Conservation (phyloP, 441 rosid species). For the Populus hybrid region DNA sequence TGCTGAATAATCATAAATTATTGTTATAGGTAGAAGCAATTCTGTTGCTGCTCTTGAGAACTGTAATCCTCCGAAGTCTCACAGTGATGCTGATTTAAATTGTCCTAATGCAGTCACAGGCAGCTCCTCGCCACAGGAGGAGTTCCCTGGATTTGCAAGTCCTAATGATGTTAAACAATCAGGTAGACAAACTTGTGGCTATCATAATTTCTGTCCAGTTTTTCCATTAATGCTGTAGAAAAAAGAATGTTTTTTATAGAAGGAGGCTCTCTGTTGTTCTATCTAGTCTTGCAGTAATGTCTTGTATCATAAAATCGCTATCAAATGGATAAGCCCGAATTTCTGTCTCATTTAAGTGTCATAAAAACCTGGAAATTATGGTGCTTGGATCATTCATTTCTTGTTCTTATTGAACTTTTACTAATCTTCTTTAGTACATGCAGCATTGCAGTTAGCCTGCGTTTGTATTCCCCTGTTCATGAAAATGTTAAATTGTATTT, state of each 20-base stretch:
- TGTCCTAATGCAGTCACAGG: slow-evolving; percentile 36
- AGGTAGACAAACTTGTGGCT: slow-evolving; percentile 36
- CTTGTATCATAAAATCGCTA: slow-evolving; percentile 8
- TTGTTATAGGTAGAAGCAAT: slow-evolving; percentile 47
- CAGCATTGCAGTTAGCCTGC: background rate
- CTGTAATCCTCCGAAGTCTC: slow-evolving; percentile 31
- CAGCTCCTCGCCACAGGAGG: slow-evolving; percentile 54
- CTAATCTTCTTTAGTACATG: background rate
- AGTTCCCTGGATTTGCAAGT: slow-evolving; percentile 72
- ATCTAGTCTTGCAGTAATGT: background rate
- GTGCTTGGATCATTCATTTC: background rate
- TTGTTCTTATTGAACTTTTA: background rate
- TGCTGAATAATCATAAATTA: slow-evolving; percentile 20
- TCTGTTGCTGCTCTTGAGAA: slow-evolving; percentile 37
- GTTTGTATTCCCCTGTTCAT: background rate
- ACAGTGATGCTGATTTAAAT: slow-evolving; percentile 30
- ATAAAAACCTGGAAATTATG: background rate
- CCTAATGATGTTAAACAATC: slow-evolving; percentile 53
- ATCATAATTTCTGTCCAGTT: slow-evolving; percentile 8
- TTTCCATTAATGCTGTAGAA: slow-evolving; percentile 12
- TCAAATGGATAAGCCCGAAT: background rate
- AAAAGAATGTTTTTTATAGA: slow-evolving; percentile 2
- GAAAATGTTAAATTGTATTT: background rate
- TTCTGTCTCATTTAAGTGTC: slow-evolving; percentile 2
- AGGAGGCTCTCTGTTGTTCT: background rate